Conservation (phyloP, 495 filamentous ascomycete genomes). For the Chlorociboria aeruginascens region DNA sequence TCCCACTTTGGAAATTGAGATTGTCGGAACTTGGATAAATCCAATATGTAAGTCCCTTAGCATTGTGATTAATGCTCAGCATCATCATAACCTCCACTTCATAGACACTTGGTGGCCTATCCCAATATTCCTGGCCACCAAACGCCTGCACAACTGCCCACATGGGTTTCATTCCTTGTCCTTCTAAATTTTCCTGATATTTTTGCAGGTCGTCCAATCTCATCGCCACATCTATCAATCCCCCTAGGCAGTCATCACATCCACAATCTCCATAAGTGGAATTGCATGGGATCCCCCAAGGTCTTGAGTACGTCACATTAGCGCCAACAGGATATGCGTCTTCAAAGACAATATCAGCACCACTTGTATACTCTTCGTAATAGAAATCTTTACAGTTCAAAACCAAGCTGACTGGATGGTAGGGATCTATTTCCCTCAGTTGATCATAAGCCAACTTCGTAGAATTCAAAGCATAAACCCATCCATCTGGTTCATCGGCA, state of each 20-base stretch:
- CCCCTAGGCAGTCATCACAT: constrained; percentile 53
- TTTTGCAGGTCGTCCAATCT: constrained; percentile 37
- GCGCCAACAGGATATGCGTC: constrained; percentile 56
- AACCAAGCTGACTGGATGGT: constrained; percentile 53
- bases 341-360: constrained; percentile 53
- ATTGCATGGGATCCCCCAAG: constrained; percentile 47
- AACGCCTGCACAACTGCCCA: constrained; percentile 56
- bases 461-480: constrained; percentile 42
- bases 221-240: constrained; percentile 40
- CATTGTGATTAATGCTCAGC: constrained; percentile 51
- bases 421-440: constrained; percentile 49
- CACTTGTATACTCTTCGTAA: constrained; percentile 45
- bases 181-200: constrained; percentile 32
- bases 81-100: constrained; percentile 50
- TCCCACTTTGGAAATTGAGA: constrained; percentile 32
- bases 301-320: constrained; percentile 35
- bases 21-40: constrained; percentile 34
- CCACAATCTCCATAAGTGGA: constrained; percentile 58
- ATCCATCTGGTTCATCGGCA: constrained; percentile 59
- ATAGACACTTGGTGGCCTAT: constrained; percentile 36
- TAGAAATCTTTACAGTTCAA: constrained; percentile 64
- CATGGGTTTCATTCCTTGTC: constrained; percentile 32
- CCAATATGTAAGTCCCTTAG: constrained; percentile 37
- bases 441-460: constrained; percentile 25
- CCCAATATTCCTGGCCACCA: constrained; percentile 50